These are phyloP conservation scores for Trichomonas tenax DNA, from an alignment of 208 protist genomes.

Conservation along the genomic window DNA sequence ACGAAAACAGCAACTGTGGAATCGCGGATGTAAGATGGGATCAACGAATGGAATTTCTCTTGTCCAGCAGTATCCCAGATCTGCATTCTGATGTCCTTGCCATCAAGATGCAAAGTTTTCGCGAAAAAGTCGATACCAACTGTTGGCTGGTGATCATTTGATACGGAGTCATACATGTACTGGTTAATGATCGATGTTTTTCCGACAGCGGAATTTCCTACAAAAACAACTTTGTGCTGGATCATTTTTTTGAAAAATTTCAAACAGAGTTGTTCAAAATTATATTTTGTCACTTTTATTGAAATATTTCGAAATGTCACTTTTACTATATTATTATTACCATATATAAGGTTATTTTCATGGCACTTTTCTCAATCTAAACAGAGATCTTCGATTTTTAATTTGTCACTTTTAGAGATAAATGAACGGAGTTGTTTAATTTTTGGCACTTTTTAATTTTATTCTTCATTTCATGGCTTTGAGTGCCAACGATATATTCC, in stretches of 20 bases:
- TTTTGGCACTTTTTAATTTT: too few relatives aligned
- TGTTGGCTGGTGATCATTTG: not conserved
- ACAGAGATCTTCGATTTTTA: too few relatives aligned
- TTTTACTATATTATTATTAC: too few relatives aligned
- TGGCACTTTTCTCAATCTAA: too few relatives aligned
- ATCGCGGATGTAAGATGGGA: not conserved
- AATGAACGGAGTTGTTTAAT: too few relatives aligned
- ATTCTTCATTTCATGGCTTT: too few relatives aligned
- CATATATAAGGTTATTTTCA: too few relatives aligned
- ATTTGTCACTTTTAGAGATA: too few relatives aligned
- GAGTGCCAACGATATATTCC: not conserved
- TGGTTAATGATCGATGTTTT: constrained; percentile 20
- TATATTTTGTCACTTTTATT: too few relatives aligned
- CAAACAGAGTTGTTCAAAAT: too few relatives aligned
- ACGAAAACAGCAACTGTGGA: not conserved
- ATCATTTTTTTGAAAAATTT: not conserved
- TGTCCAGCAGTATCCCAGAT: constrained; percentile 9
- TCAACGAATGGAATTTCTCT: constrained; percentile 12
- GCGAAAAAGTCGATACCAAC: constrained; percentile 12
- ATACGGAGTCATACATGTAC: not conserved
- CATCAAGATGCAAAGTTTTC: not conserved
- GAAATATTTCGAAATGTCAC: too few relatives aligned
- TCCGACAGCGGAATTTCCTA: not conserved
- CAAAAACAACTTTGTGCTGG: constrained; percentile 9
- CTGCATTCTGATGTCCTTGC: not conserved